These are phyloP conservation scores for Magnolia sinica DNA, from an alignment of 164 flowering plant species.

Conservation along the genomic window DNA sequence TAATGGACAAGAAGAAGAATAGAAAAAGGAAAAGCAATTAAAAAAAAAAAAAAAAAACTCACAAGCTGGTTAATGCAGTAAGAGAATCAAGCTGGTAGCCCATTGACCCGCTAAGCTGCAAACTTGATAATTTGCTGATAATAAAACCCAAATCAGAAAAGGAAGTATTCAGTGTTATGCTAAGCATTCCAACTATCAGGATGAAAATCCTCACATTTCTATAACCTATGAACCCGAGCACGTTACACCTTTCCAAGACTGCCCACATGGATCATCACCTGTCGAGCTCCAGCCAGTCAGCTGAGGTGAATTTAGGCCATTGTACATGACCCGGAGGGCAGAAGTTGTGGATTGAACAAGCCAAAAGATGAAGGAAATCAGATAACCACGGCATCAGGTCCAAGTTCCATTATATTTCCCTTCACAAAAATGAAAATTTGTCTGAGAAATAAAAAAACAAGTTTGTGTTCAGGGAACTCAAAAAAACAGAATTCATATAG, in stretches of 20 bases:
- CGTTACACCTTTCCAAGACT: constrained; percentile 69
- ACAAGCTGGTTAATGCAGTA: too few species aligned
- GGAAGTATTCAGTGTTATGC: neutral
- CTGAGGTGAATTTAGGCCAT: constrained; percentile 49
- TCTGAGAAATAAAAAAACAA: too few species aligned
- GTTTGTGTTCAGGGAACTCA: too few species aligned
- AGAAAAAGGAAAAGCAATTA: too few species aligned
- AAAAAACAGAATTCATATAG: too few species aligned
- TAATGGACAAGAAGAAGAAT: too few species aligned
- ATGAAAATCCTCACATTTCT: constrained; percentile 50
- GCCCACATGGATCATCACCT: constrained; percentile 83
- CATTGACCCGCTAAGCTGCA: constrained; percentile 58
- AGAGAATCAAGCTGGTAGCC: constrained; percentile 35
- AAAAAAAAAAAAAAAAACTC: too few species aligned
- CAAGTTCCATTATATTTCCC: too few species aligned
- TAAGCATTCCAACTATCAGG: neutral
- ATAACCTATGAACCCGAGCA: constrained; percentile 74
- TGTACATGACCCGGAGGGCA: constrained; percentile 49
- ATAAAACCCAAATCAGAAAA: constrained; percentile 11
- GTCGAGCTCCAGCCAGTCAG: constrained; percentile 65
- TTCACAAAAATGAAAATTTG: too few species aligned
- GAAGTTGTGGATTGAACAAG: constrained; percentile 42
- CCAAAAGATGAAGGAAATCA: neutral
- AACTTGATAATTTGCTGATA: constrained; percentile 62
- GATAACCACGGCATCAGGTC: too few species aligned